A percentile compares a stretch with the other conserved stretches of the same genome.
Evolutionary conservation across 768 basidiomycete species (phyloP).

Genomic region (Pleurotus pulmonarius): DNA sequence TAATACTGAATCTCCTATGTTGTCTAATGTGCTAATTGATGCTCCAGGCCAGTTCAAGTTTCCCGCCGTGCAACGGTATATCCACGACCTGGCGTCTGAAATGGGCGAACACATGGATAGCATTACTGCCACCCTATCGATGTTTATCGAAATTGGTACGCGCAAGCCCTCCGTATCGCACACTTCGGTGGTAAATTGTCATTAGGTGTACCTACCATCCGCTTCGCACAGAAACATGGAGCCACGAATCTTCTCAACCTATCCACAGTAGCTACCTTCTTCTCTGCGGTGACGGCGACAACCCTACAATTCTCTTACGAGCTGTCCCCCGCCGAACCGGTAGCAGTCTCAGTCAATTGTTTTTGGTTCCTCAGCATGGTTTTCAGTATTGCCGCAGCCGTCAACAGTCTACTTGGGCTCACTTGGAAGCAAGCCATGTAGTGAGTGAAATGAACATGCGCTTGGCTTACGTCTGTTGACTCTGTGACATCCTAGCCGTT

Average conservation of each 20-base stretch:
- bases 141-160: conserved; percentile 76
- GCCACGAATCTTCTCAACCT: conserved; percentile 68
- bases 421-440: conserved; percentile 86
- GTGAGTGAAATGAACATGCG: conserved; percentile 36
- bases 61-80: conserved; percentile 68
- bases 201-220: conserved; percentile 72
- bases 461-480: background rate
- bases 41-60: conserved; percentile 63
- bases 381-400: conserved; percentile 74
- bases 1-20: conserved; percentile 1
- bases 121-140: conserved; percentile 62
- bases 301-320: conserved; percentile 67
- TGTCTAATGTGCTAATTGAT: background rate
- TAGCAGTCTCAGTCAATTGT: conserved; percentile 56
- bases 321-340: conserved; percentile 20
- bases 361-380: conserved; percentile 77
- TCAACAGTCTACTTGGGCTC: conserved; percentile 71
- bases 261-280: conserved; percentile 76
- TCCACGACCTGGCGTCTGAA: conserved; percentile 71
- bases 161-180: conserved; percentile 14
- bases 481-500: conserved; percentile 44
- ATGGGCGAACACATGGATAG: conserved; percentile 73
- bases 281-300: conserved; percentile 71
- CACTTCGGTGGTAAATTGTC: background rate
- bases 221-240: conserved; percentile 72